A percentile compares a stretch with the other conserved stretches of the same genome.
Evolutionary conservation across 495 filamentous ascomycete genomes (phyloP).

Genomic region (Penicillium angulare): DNA sequence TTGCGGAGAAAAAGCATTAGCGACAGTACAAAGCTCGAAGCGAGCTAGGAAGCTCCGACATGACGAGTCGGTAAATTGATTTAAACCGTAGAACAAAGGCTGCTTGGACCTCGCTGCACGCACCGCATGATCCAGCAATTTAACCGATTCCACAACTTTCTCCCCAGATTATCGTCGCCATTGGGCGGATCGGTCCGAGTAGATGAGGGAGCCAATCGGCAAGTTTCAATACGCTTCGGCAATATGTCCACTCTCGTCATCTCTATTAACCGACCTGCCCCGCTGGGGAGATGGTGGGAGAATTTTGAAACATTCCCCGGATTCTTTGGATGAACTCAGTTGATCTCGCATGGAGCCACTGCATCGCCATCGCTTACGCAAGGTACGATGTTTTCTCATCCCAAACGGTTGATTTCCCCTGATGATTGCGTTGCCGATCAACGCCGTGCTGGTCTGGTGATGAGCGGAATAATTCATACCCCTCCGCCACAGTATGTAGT

Average conservation of each 20-base stretch:
- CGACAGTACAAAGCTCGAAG: conserved; percentile 8
- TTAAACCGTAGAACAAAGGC: too few species aligned
- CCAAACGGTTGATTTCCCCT: background rate
- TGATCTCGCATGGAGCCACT: background rate
- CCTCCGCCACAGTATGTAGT: too few species aligned
- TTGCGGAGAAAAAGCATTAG: conserved; percentile 19
- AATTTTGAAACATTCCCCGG: background rate
- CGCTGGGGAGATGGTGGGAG: background rate
- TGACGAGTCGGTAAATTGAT: conserved; percentile 8
- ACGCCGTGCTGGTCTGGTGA: background rate
- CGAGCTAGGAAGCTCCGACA: conserved; percentile 6
- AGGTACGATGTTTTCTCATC: background rate
- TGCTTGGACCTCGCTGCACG: background rate
- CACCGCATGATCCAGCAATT: conserved; percentile 8
- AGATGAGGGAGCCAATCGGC: conserved; percentile 6
- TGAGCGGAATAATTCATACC: background rate
- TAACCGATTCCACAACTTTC: conserved; percentile 21
- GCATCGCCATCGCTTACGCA: background rate
- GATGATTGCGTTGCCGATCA: background rate
- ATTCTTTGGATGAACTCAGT: too few species aligned
- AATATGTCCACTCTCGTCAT: background rate
- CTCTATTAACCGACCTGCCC: conserved; percentile 13
- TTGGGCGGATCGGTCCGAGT: conserved; percentile 8
- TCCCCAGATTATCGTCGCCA: conserved; percentile 18
- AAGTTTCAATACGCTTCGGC: conserved; percentile 1